These are phyloP conservation scores for Vicia sativa DNA, from an alignment of 306 rosid species.

Conservation along the genomic window DNA sequence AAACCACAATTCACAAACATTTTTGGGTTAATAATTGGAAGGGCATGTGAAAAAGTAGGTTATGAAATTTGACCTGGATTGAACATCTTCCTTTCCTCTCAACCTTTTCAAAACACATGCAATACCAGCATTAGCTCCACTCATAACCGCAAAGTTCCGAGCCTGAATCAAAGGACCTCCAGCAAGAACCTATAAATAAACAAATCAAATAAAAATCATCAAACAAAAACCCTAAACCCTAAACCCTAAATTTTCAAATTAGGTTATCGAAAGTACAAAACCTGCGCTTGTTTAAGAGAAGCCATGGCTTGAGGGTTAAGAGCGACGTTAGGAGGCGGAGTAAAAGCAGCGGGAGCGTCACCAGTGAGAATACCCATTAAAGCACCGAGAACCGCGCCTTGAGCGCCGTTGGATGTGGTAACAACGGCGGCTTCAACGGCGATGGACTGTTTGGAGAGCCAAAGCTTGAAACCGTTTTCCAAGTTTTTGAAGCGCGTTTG, in stretches of 20 bases:
- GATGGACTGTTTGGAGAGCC: conserved; percentile 83
- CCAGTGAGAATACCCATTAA: conserved; percentile 81
- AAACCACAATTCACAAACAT: conserved; percentile 7
- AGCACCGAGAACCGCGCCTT: conserved; percentile 89
- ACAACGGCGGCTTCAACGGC: conserved; percentile 90
- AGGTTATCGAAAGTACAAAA: neutral
- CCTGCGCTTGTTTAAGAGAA: conserved; percentile 94
- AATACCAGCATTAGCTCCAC: conserved; percentile 96
- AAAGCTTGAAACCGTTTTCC: conserved; percentile 56
- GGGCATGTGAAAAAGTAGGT: conserved; percentile 1
- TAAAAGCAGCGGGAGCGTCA: conserved; percentile 63
- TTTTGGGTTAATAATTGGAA: neutral
- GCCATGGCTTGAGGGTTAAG: conserved; percentile 91
- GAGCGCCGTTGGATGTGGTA: conserved; percentile 82
- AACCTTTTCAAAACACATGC: conserved; percentile 87
- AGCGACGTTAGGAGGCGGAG: conserved; percentile 68
- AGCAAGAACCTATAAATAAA: conserved; percentile 65
- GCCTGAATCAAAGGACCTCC: conserved; percentile 95
- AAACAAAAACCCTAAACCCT: no score
- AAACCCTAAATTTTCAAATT: conserved; percentile 2
- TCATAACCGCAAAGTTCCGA: conserved; percentile 97
- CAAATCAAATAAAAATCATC: no score
- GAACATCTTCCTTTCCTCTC: conserved; percentile 95
- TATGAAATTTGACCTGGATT: conserved; percentile 64
- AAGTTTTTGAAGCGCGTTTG: conserved; percentile 71